These are phyloP conservation scores for Rhododendron mucronatum DNA, from an alignment of 148 eudicot species.

Conservation along the genomic window DNA sequence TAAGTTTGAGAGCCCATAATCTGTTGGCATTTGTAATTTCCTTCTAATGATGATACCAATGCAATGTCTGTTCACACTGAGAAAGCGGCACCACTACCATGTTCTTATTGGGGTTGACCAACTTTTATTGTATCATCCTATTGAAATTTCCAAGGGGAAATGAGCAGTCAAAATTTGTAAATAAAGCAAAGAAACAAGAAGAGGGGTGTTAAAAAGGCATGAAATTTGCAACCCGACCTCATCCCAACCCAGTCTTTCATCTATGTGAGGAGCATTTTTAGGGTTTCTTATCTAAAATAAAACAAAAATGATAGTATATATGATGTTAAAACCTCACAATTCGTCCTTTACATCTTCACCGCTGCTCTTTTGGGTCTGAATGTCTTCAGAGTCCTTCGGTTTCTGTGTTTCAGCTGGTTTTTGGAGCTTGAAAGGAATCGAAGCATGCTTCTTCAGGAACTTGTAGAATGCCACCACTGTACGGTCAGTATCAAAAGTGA, in stretches of 20 bases:
- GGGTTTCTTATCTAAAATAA: not conserved
- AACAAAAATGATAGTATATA: not conserved
- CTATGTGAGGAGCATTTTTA: not conserved
- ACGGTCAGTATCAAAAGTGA: conserved; percentile 49
- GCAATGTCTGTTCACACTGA: too few relatives aligned
- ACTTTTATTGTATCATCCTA: not conserved
- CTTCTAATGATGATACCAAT: too few relatives aligned
- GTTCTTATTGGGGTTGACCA: not conserved
- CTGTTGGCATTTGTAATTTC: too few relatives aligned
- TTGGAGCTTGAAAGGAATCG: conserved; percentile 64
- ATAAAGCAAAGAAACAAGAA: not conserved
- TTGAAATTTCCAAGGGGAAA: not conserved
- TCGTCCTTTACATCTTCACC: conserved; percentile 24
- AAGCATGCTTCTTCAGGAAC: conserved; percentile 70
- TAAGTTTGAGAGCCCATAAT: too few relatives aligned
- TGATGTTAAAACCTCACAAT: conserved; percentile 14
- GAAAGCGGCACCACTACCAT: not conserved
- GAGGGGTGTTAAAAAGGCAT: not conserved
- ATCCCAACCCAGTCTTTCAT: not conserved
- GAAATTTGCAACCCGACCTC: not conserved
- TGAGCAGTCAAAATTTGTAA: not conserved
- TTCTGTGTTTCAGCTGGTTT: conserved; percentile 32
- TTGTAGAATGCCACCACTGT: conserved; percentile 67
- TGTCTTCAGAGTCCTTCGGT: conserved; percentile 13
- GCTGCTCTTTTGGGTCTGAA: conserved; percentile 21